Conservation (phyloP, 2,329 filamentous ascomycete species). For the Diplodia sapinea region DNA sequence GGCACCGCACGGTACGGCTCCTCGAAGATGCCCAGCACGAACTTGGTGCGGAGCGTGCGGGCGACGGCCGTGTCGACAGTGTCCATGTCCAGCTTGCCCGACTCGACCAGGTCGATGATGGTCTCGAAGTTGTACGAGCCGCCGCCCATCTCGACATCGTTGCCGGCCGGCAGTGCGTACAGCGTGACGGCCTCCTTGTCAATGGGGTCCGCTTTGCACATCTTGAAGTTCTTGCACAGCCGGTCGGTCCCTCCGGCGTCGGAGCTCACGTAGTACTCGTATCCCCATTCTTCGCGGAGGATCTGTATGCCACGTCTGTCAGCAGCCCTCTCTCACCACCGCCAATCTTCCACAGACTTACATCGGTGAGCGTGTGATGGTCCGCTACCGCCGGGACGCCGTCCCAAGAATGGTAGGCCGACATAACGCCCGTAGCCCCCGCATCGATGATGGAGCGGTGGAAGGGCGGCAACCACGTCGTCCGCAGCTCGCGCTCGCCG, state of each 20-base stretch:
- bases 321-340: not conserved
- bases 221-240: conserved; percentile 66
- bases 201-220: conserved; percentile 65
- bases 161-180: conserved; percentile 69
- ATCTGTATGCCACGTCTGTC: conserved; percentile 49
- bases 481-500: conserved; percentile 61
- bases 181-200: conserved; percentile 70
- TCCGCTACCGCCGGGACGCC: conserved; percentile 72
- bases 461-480: conserved; percentile 64
- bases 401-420: conserved; percentile 76
- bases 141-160: conserved; percentile 78
- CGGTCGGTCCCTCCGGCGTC: conserved; percentile 76
- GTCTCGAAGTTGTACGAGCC: conserved; percentile 73
- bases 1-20: conserved; percentile 68
- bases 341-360: not conserved
- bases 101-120: conserved; percentile 68
- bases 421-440: conserved; percentile 73
- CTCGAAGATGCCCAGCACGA: conserved; percentile 73
- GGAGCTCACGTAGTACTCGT: conserved; percentile 69
- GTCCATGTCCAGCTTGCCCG: conserved; percentile 64
- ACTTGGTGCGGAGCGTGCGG: conserved; percentile 70
- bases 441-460: conserved; percentile 74
- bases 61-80: conserved; percentile 70
- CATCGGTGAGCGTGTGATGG: conserved; percentile 64
- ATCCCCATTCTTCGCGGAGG: conserved; percentile 73